A percentile compares a stretch with the other conserved stretches of the same genome.
phyloP scores from a whole-genome alignment of 2,329 filamentous ascomycete species.

The Scedosporium dehoogii region DNA sequence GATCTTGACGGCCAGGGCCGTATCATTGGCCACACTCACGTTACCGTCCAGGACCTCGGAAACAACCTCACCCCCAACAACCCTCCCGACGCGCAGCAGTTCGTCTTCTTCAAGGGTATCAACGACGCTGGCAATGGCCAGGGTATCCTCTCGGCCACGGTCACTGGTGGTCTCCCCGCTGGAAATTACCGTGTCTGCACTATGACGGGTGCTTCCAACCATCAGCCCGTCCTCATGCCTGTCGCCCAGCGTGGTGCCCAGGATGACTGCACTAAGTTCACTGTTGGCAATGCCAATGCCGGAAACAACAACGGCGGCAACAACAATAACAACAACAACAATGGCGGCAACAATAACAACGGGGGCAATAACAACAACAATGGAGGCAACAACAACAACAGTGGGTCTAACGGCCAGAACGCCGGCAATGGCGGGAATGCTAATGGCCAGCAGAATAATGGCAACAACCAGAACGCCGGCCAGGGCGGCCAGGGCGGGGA shows the following conservation, averaged over 20 bases:
- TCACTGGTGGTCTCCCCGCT: slow-evolving; percentile 47
- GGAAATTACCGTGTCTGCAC: slow-evolving; percentile 58
- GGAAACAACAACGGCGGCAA: slow-evolving; percentile 11
- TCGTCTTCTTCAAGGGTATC: slow-evolving; percentile 58
- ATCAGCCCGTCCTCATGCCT: slow-evolving; percentile 57
- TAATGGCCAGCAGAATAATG: neutral
- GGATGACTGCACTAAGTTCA: slow-evolving; percentile 55
- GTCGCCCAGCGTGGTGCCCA: slow-evolving; percentile 57
- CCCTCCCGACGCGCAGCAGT: slow-evolving; percentile 43
- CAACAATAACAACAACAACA: slow-evolving; percentile 10
- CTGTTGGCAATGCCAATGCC: slow-evolving; percentile 26
- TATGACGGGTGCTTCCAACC: slow-evolving; percentile 53
- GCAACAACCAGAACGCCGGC: slow-evolving; percentile 9
- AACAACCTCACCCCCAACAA: slow-evolving; percentile 35
- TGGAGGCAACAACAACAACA: slow-evolving; percentile 4
- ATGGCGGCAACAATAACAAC: slow-evolving; percentile 11
- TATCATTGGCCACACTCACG: slow-evolving; percentile 50
- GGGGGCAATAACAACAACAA: slow-evolving; percentile 10
- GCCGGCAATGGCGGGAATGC: slow-evolving; percentile 4
- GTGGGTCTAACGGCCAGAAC: slow-evolving; percentile 8
- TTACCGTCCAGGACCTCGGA: slow-evolving; percentile 48
- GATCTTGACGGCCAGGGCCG: slow-evolving; percentile 35
- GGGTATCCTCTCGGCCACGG: slow-evolving; percentile 41
- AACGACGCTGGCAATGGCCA: slow-evolving; percentile 49
- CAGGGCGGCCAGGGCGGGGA: slow-evolving; percentile 8